Conservation (phyloP, 768 basidiomycete species). For the Scleroderma bovista region DNA sequence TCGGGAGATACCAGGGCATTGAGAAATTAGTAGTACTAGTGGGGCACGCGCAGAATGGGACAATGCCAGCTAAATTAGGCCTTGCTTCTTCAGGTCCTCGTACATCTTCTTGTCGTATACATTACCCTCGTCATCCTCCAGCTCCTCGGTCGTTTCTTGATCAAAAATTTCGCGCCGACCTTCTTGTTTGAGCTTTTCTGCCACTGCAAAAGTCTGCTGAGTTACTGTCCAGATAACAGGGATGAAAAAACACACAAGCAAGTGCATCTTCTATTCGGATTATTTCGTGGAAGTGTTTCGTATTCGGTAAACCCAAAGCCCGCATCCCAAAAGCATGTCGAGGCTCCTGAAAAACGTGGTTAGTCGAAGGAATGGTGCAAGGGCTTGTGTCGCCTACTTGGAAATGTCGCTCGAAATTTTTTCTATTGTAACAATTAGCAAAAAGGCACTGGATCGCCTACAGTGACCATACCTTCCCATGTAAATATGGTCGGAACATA, state of each 20-base stretch:
- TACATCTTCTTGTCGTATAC: constrained; percentile 99
- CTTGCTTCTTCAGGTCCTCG: constrained; percentile 94
- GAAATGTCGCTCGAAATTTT: constrained; percentile 96
- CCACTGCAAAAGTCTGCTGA: constrained; percentile 50
- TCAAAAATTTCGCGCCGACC: constrained; percentile 92
- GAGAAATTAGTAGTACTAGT: constrained; percentile 1
- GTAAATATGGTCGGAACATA: constrained; percentile 94
- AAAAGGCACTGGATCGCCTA: not conserved
- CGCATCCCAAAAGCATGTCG: constrained; percentile 98
- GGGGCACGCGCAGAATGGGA: not conserved
- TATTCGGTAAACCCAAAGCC: constrained; percentile 93
- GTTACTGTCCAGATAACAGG: not conserved
- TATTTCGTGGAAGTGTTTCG: constrained; percentile 99
- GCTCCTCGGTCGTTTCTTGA: constrained; percentile 94
- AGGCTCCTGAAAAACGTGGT: constrained; percentile 59
- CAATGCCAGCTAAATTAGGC: constrained; percentile 53
- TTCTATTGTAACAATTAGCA: constrained; percentile 42
- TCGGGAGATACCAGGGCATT: constrained; percentile 1
- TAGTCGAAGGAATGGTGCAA: constrained; percentile 3
- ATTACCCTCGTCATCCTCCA: constrained; percentile 98
- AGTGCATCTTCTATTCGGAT: constrained; percentile 96
- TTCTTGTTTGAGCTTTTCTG: constrained; percentile 95
- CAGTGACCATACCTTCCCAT: constrained; percentile 70
- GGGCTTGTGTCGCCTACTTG: constrained; percentile 44
- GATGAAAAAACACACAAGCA: constrained; percentile 55